Base-by-base conservation (phyloP, 2,329 filamentous ascomycete genomes). In the Talaromyces sp. region DNA sequence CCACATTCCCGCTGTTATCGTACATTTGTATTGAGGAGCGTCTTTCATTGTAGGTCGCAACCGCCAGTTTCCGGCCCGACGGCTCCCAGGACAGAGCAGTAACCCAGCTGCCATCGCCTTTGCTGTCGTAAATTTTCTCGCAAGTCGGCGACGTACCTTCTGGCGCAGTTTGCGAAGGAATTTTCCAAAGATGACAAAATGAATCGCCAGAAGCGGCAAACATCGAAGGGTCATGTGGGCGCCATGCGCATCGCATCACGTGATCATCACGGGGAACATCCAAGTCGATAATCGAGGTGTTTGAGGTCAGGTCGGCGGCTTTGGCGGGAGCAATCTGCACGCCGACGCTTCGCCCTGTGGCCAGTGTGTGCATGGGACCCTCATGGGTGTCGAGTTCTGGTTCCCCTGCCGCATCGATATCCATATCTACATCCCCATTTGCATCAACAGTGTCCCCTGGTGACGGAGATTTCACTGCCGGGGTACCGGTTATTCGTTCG, bases 271-370 rank as follows among this genome's bases (percentile, higher is more conserved):
- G 65, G 58, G 70, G 69, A 62, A 74, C 66, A 66, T 77, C 70
- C 62, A 74, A 66, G 68, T 77, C 71, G 32, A 82, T 67, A 25
- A 80, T 68, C 63, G 72, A 72, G 65, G 79, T 80, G 66, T 78
- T 70, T 51, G 77, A 73, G 44, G 72, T 72, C 61, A 82, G 73
- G 68, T 81, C 78, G 63, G 75, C 71, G 52, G 79, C 75, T 71
- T 81, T 81, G 70, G 79, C 77, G 69, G 78, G 76, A 57, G 72
- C 71, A 66, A 78, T 80, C 69, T 81, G 80, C 62, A 81, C 74
- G 62, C 76, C 78, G 65, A 77, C 70, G 68, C 79, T 81, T 59
- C 73, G 71, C 56, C 80, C 79, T 53, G 70, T 78, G 42, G 73
- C 75, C 61, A 81, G 66, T 11, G 78, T 80, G 62, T 73, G 73